These are phyloP conservation scores for Claviceps digitariae DNA, from an alignment of 2,329 filamentous ascomycete genomes.

Conservation along the genomic window DNA sequence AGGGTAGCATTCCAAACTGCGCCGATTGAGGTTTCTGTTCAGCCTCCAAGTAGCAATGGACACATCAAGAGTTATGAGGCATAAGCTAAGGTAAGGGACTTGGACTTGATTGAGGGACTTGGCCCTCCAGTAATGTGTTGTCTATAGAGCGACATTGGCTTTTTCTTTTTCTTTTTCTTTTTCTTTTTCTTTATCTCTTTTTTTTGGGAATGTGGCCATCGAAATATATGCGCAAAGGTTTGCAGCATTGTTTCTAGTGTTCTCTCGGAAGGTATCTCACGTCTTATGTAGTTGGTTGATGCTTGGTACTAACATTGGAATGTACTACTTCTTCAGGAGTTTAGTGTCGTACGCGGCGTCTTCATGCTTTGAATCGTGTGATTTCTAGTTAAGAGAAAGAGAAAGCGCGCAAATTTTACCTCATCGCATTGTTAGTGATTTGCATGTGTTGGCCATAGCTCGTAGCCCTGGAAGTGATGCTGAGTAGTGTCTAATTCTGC, in stretches of 20 bases:
- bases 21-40: constrained; percentile 29
- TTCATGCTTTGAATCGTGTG: neutral
- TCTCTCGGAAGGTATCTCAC: neutral
- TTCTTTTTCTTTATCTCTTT: too few species aligned
- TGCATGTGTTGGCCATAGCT: too few species aligned
- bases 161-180: neutral
- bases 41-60: constrained; percentile 41
- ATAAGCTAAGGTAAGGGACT: constrained; percentile 14
- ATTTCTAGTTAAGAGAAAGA: neutral
- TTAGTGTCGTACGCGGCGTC: neutral
- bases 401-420: too few species aligned
- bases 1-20: constrained; percentile 39
- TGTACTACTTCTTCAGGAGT: constrained; percentile 3
- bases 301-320: neutral
- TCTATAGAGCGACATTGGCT: neutral
- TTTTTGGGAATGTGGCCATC: too few species aligned
- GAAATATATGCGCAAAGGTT: too few species aligned
- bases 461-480: too few species aligned
- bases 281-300: neutral
- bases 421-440: too few species aligned
- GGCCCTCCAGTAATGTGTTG: neutral
- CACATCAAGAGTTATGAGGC: constrained; percentile 45
- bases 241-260: neutral
- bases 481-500: too few species aligned
- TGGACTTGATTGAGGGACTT: neutral